Base-by-base conservation (phyloP, 2,329 filamentous ascomycete species). In the Zelopaecilomyces penicillatus region DNA sequence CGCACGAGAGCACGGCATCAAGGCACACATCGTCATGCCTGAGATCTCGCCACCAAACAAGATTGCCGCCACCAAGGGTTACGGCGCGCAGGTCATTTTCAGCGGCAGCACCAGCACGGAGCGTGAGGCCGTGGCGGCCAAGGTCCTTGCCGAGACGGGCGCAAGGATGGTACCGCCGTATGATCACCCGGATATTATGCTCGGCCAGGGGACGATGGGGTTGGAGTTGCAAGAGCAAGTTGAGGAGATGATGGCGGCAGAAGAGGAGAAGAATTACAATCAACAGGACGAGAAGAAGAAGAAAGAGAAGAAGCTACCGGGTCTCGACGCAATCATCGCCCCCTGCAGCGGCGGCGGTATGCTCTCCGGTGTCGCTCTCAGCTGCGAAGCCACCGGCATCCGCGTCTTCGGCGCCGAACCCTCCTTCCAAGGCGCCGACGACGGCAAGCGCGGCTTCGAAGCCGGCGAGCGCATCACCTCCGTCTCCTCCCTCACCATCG, bases 1-100 rank as follows among this genome's bases (percentile, higher is more conserved):
- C 0, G 89, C 91, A 2, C 74, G 73, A 12, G 82, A 82, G 33
- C 79, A 84, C 59, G 68, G 72, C 43, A 82, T 96, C 50, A 83
- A 84, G 8, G 87, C 88, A 0, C 80, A 91, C 68, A 90, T 97
- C 58, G 82, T 97, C 47, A 97, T 97, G 91, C 91, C 91, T 0
- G 63, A 67, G n/a, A 93, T 93, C 59, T 84, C 82, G 45, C 83
- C 86, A 0, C 78, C 85, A n/a, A 82, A 82, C 50, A 97, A 97
- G 65, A 88, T 96, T 50, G 83, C 85, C 4, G 90, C 84, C 0
- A 95, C 91, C 0, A 70, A 74, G 53, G 76, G 80, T 5, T 88
- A 95, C 64, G 87, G 87, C 50, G 86, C 88, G 4, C 72, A 74
- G 35, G 76, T 97, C 30, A 71, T 87, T 45, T 94, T 95, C 71